Evolutionary conservation across 2,329 filamentous ascomycete species (phyloP).

Genomic region (Fragosphaeria purpurea): DNA sequence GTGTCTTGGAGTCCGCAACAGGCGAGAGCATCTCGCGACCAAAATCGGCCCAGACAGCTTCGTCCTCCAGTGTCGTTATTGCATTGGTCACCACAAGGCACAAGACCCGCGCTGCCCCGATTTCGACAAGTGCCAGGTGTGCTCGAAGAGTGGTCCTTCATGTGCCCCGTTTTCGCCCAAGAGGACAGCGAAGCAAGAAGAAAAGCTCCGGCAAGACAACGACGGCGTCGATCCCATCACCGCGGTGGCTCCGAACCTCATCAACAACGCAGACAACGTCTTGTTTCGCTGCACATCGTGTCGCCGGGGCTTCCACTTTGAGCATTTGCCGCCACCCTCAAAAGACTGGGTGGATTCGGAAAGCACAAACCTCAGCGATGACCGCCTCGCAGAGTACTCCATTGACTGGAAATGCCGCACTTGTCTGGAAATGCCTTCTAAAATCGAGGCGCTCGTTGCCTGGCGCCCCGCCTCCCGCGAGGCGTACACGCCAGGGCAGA

Average conservation of each 20-base stretch:
- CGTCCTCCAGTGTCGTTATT: slow-evolving; percentile 82
- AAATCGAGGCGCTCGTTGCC: slow-evolving; percentile 70
- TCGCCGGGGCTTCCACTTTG: slow-evolving; percentile 69
- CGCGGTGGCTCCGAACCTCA: slow-evolving; percentile 45
- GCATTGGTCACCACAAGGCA: slow-evolving; percentile 57
- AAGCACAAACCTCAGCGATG: slow-evolving; percentile 41
- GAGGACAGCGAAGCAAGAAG: slow-evolving; percentile 69
- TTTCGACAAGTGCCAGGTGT: slow-evolving; percentile 62
- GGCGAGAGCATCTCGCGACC: slow-evolving; percentile 78
- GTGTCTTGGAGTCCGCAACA: slow-evolving; percentile 66
- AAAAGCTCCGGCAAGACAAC: slow-evolving; percentile 71
- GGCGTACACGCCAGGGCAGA: slow-evolving; percentile 40
- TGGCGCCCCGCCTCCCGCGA: slow-evolving; percentile 66
- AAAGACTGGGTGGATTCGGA: slow-evolving; percentile 25
- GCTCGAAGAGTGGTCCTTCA: slow-evolving; percentile 53
- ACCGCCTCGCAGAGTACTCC: slow-evolving; percentile 63
- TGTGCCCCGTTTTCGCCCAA: slow-evolving; percentile 65
- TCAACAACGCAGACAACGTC: slow-evolving; percentile 69
- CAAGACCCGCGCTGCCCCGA: slow-evolving; percentile 63
- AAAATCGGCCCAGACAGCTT: slow-evolving; percentile 71
- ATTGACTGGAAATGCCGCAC: slow-evolving; percentile 71
- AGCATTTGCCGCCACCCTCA: slow-evolving; percentile 58
- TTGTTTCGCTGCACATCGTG: slow-evolving; percentile 77
- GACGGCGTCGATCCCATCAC: slow-evolving; percentile 67
- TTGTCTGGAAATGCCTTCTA: slow-evolving; percentile 52